Conservation (phyloP, 169 alveolate species). For the Cryptosporidium sp. region DNA sequence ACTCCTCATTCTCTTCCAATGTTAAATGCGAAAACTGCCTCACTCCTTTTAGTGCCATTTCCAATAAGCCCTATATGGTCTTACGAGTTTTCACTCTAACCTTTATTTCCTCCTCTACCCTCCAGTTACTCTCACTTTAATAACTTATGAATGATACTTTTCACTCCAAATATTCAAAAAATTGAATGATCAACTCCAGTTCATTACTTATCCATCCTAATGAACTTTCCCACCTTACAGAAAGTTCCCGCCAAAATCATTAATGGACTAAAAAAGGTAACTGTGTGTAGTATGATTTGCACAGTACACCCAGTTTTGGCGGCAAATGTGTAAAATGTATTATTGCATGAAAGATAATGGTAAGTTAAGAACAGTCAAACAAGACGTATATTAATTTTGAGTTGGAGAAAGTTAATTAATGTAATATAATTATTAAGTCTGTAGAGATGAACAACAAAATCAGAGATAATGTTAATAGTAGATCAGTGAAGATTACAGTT, state of each 20-base stretch:
- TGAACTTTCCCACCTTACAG: background rate
- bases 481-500: slow-evolving; percentile 71
- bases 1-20: slow-evolving; percentile 73
- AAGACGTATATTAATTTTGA: background rate
- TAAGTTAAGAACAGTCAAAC: background rate
- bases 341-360: background rate
- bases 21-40: slow-evolving; percentile 59
- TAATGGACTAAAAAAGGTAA: slow-evolving; percentile 29
- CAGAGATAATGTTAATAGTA: slow-evolving; percentile 40
- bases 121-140: background rate
- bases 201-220: background rate
- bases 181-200: background rate
- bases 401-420: background rate
- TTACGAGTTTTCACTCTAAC: background rate
- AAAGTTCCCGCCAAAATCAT: slow-evolving; percentile 30
- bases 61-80: background rate
- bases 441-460: background rate
- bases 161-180: background rate
- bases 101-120: background rate
- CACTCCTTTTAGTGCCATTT: slow-evolving; percentile 58
- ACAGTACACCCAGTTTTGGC: slow-evolving; percentile 29
- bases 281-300: slow-evolving; percentile 29
- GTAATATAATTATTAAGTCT: background rate
- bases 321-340: slow-evolving; percentile 23
- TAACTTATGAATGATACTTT: background rate